These are phyloP conservation scores for Aureobasidium sp. DNA, from an alignment of 2,329 filamentous ascomycete species.

Conservation along the genomic window DNA sequence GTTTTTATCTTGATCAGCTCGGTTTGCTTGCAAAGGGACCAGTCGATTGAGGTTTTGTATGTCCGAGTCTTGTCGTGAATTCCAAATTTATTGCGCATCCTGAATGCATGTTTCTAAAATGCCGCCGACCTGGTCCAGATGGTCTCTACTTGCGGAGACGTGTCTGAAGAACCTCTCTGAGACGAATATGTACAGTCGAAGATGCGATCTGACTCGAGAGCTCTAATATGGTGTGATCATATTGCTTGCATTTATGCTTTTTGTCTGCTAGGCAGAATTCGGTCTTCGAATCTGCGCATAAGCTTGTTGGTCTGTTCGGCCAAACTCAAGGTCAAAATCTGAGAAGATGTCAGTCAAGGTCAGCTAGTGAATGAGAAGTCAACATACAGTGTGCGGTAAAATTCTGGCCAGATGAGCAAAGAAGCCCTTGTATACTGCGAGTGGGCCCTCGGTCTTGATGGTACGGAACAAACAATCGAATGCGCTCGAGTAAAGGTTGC, in stretches of 20 bases:
- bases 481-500: slow-evolving; percentile 89
- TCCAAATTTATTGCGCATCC: no score
- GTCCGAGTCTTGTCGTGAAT: no score
- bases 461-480: slow-evolving; percentile 91
- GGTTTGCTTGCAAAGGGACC: no score
- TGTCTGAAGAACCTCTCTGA: not conserved
- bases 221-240: not conserved
- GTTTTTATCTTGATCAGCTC: no score
- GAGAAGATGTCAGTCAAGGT: slow-evolving; percentile 20
- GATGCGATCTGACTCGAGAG: not conserved
- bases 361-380: not conserved
- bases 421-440: slow-evolving; percentile 97
- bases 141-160: not conserved
- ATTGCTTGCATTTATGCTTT: slow-evolving; percentile 16
- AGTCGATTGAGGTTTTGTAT: no score
- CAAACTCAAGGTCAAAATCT: slow-evolving; percentile 82
- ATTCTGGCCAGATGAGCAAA: slow-evolving; percentile 91
- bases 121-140: not conserved
- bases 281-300: slow-evolving; percentile 68
- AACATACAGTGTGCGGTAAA: slow-evolving; percentile 72
- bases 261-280: slow-evolving; percentile 32
- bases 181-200: not conserved
- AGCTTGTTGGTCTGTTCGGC: slow-evolving; percentile 97
- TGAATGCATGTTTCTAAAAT: no score
- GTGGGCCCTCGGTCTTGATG: slow-evolving; percentile 77